These are phyloP conservation scores for Citeromyces hawaiiensis DNA, from an alignment of 1,139 yeast species.

Conservation along the genomic window DNA sequence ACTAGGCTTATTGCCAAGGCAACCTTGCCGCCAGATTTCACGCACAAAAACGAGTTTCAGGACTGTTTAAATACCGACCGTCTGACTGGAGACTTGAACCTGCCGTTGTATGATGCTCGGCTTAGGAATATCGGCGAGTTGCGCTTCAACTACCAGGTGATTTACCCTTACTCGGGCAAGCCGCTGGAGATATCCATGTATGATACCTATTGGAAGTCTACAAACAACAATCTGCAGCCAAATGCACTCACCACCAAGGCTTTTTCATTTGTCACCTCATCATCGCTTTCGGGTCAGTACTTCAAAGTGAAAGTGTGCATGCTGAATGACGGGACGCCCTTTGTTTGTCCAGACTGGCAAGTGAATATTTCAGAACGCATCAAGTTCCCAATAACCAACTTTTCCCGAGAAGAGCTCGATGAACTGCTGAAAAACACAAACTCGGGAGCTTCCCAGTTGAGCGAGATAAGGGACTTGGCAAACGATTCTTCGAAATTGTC, in stretches of 20 bases:
- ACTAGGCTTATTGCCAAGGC: constrained; percentile 85
- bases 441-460: constrained; percentile 9
- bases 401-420: constrained; percentile 2
- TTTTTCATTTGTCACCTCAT: constrained; percentile 78
- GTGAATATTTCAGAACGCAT: constrained; percentile 37
- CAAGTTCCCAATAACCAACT: constrained; percentile 3
- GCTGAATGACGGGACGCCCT: constrained; percentile 75
- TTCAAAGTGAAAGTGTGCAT: constrained; percentile 57
- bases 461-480: constrained; percentile 15
- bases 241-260: constrained; percentile 17
- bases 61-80: constrained; percentile 5
- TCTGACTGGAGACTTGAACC: constrained; percentile 24
- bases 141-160: constrained; percentile 66
- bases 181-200: constrained; percentile 85
- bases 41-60: constrained; percentile 23
- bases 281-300: constrained; percentile 78
- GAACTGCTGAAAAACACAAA: background rate
- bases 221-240: constrained; percentile 27
- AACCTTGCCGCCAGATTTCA: constrained; percentile 23
- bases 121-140: constrained; percentile 75
- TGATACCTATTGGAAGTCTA: constrained; percentile 95
- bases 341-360: constrained; percentile 65
- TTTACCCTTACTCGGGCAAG: constrained; percentile 79
- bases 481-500: constrained; percentile 8
- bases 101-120: constrained; percentile 77